A percentile compares a stretch with the other conserved stretches of the same genome.
These are phyloP conservation scores for Mytilinidion resinicola DNA, from an alignment of 495 filamentous ascomycete species.

Conservation along the genomic window DNA sequence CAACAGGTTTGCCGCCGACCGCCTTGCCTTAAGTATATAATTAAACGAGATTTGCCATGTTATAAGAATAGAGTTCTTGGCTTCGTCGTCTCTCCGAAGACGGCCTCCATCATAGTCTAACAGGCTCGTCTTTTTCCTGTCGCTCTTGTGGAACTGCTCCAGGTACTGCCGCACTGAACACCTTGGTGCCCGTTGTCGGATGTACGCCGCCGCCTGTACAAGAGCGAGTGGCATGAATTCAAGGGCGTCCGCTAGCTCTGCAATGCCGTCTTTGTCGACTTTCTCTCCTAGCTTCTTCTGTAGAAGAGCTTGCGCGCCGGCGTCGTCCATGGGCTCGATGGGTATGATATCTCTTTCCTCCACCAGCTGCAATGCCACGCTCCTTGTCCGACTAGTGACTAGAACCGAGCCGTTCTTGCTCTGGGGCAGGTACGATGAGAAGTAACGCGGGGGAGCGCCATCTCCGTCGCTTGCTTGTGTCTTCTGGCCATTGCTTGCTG, in stretches of 20 bases:
- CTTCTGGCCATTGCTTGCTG: not conserved
- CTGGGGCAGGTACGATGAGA: conserved; percentile 1
- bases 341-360: conserved; percentile 35
- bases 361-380: conserved; percentile 25
- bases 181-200: conserved; percentile 9
- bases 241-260: not conserved
- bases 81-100: conserved; percentile 38
- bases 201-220: conserved; percentile 9
- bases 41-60: conserved; percentile 48
- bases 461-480: not conserved
- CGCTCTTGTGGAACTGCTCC: conserved; percentile 33
- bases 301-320: conserved; percentile 34
- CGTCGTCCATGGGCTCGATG: conserved; percentile 33
- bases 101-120: conserved; percentile 35
- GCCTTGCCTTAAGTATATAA: conserved; percentile 29
- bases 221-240: conserved; percentile 12
- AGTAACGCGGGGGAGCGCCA: not conserved
- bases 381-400: conserved; percentile 2
- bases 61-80: conserved; percentile 40
- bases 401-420: conserved; percentile 8
- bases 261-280: conserved; percentile 6
- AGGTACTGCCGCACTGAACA: conserved; percentile 35
- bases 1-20: conserved; percentile 13
- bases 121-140: conserved; percentile 35
- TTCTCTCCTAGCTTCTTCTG: conserved; percentile 36